Base-by-base conservation (phyloP, 176 grass and related monocot species). In the Melocanna baccifera region DNA sequence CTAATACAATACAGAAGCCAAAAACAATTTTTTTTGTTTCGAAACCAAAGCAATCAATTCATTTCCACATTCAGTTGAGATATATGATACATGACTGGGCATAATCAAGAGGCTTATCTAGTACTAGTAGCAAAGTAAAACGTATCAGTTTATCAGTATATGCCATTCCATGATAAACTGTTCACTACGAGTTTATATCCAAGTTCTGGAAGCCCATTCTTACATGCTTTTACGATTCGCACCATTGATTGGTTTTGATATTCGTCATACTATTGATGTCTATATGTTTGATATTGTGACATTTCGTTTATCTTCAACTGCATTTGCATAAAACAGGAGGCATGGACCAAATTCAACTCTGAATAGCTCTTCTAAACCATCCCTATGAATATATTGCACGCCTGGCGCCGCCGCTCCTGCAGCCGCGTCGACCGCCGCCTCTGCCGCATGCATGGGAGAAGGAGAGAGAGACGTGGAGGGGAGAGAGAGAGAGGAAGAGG, bases 341-440 rank as follows among this genome's bases (percentile, higher is more conserved):
- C 90, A 12, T 92, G 90, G 90, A 92, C 79, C 73, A 92, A 92
- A 74, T 89, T 92, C 79, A 92, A 92, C 69, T 92, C 90, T 1
- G 90, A 92, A 75, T 86, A 92, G 83, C 90, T 92, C 20, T 92
- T 92, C 45, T 90, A 78, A 87, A 86, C 23, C 68, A 69, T 73
- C 15, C 62, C 23, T 83, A 61, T 73, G 80, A 75, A 83, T 74
- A 65, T 71, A 79, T 71, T n/a, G n/a, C n/a, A n/a, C n/a, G n/a
- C n/a, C n/a, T n/a, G n/a, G n/a, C n/a, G n/a, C n/a, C n/a, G n/a
- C n/a, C n/a, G n/a, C n/a, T n/a, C n/a, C n/a, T n/a, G n/a, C n/a
- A n/a, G n/a, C n/a, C n/a, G n/a, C n/a, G n/a, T n/a, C n/a, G n/a
- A n/a, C n/a, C n/a, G n/a, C n/a, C n/a, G n/a, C n/a, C n/a, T n/a